Evolutionary conservation across 805 yeast genomes (phyloP).

Genomic region (Wickerhamiella musiphila): DNA sequence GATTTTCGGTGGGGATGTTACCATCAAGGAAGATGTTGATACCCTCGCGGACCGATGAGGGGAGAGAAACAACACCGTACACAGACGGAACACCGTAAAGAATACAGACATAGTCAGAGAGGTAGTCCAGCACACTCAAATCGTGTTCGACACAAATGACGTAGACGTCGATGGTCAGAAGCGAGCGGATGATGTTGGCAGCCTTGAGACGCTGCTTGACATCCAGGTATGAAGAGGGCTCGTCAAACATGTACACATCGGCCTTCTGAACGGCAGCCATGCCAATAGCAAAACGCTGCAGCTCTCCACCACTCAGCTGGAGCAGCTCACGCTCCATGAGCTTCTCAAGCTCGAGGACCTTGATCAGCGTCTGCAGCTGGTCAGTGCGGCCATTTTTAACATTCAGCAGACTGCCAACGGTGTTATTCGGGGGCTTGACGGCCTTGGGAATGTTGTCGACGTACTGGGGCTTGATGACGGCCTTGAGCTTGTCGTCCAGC

Average conservation of each 20-base stretch:
- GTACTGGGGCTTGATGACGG: slow-evolving; percentile 97
- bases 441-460: slow-evolving; percentile 97
- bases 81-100: slow-evolving; percentile 96
- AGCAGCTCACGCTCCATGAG: slow-evolving; percentile 76
- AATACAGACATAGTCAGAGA: slow-evolving; percentile 93
- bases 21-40: slow-evolving; percentile 97
- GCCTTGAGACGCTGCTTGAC: slow-evolving; percentile 98
- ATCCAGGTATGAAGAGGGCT: slow-evolving; percentile 95
- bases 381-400: slow-evolving; percentile 60
- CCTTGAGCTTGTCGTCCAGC: slow-evolving; percentile 83
- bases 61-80: slow-evolving; percentile 95
- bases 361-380: slow-evolving; percentile 45
- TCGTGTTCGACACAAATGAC: slow-evolving; percentile 98
- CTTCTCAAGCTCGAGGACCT: slow-evolving; percentile 53
- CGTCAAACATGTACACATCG: slow-evolving; percentile 97
- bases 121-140: slow-evolving; percentile 88
- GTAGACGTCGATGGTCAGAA: slow-evolving; percentile 54
- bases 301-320: slow-evolving; percentile 93
- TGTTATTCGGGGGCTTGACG: slow-evolving; percentile 70
- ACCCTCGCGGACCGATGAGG: slow-evolving; percentile 96
- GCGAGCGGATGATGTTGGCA: slow-evolving; percentile 80
- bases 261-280: slow-evolving; percentile 93
- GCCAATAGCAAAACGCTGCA: slow-evolving; percentile 95
- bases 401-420: slow-evolving; percentile 66
- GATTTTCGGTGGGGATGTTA: slow-evolving; percentile 88